phyloP scores from a whole-genome alignment of 768 basidiomycete genomes.

The Pleurotus citrinopileatus region DNA sequence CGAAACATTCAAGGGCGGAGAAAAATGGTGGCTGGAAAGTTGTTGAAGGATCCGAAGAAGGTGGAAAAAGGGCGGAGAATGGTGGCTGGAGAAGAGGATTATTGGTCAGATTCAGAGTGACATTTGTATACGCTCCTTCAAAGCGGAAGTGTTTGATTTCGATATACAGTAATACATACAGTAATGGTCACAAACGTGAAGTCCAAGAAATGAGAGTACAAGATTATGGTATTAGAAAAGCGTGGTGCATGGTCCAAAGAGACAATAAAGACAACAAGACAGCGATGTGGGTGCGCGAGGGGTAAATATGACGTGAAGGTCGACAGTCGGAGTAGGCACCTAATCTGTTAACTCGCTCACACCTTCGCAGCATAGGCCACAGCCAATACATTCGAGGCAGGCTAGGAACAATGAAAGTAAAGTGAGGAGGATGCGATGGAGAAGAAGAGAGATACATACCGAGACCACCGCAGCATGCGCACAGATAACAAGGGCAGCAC shows the following conservation, averaged over 20 bases:
- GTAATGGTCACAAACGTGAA: too few species aligned
- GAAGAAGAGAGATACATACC: slow-evolving; percentile 30
- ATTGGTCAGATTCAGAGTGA: not conserved
- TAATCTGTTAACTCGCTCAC: not conserved
- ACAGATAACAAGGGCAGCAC: slow-evolving; percentile 71
- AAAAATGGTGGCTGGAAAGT: not conserved
- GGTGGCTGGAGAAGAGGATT: not conserved
- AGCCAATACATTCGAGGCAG: slow-evolving; percentile 65
- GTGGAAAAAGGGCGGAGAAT: not conserved
- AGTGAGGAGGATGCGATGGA: not conserved
- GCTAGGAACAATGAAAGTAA: slow-evolving; percentile 28
- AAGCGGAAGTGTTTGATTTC: too few species aligned
- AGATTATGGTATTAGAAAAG: too few species aligned
- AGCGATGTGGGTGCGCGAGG: not conserved
- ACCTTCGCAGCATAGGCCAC: slow-evolving; percentile 60
- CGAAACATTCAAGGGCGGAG: not conserved
- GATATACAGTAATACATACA: too few species aligned
- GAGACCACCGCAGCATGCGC: slow-evolving; percentile 69
- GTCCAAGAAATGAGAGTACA: too few species aligned
- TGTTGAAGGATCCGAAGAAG: not conserved
- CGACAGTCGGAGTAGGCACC: not conserved
- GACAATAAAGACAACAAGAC: too few species aligned
- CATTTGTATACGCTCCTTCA: too few species aligned
- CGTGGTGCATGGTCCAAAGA: too few species aligned
- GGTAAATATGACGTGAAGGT: not conserved